Evolutionary conservation across 164 flowering plant species (phyloP).

Genomic region (Litsea cubeba): DNA sequence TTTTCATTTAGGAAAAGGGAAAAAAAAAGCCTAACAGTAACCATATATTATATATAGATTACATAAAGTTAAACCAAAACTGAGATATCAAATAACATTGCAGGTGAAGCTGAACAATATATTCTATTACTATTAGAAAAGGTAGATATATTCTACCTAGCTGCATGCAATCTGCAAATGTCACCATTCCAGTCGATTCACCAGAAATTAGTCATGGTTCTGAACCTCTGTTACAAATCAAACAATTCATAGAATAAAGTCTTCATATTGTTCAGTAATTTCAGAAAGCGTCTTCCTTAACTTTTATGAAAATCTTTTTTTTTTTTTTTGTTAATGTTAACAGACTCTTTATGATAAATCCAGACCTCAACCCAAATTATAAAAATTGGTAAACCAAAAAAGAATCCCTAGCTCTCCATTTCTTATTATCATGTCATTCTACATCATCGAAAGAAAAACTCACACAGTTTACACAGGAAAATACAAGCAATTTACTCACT

Average conservation of each 20-base stretch:
- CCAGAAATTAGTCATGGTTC: slow-evolving; percentile 1
- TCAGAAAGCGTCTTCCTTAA: neutral
- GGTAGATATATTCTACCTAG: neutral
- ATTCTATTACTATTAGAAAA: neutral
- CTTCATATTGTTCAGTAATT: neutral
- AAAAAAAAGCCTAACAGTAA: neutral
- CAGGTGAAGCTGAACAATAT: neutral
- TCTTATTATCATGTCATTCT: neutral
- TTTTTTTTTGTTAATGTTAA: too few relatives aligned
- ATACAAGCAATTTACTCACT: neutral
- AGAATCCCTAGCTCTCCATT: neutral
- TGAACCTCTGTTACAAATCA: neutral
- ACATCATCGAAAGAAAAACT: neutral
- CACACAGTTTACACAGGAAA: neutral
- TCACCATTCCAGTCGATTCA: neutral
- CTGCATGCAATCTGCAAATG: neutral
- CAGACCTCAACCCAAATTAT: neutral
- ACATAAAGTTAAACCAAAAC: too few relatives aligned
- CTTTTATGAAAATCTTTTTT: too few relatives aligned
- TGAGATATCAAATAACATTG: neutral
- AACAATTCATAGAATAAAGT: neutral
- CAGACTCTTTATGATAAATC: neutral
- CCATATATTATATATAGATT: too few relatives aligned
- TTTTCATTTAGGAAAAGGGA: neutral
- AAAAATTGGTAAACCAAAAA: neutral